phyloP scores from a whole-genome alignment of 1,139 yeast genomes.

The Kurtzmaniella natalensis region DNA sequence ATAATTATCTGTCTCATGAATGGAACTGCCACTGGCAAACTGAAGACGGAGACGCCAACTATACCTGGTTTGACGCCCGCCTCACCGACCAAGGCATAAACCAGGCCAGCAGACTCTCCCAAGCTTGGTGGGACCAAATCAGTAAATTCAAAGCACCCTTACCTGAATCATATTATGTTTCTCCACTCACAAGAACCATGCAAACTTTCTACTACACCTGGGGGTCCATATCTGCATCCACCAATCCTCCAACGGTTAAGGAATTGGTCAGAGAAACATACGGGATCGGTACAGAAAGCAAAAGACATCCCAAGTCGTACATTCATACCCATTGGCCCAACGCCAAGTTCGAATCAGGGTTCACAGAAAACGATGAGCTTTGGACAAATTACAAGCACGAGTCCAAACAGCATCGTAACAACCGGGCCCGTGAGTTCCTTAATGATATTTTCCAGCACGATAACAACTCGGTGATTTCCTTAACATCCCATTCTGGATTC shows the following conservation, averaged over 20 bases:
- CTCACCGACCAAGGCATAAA: constrained; percentile 25
- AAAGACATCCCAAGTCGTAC: constrained; percentile 26
- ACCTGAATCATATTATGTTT: constrained; percentile 28
- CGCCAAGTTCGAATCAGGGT: constrained; percentile 26
- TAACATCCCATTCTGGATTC: constrained; percentile 34
- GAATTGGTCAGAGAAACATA: constrained; percentile 35
- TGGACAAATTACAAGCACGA: constrained; percentile 27
- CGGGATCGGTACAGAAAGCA: constrained; percentile 34
- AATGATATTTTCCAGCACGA: constrained; percentile 28
- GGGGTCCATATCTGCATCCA: constrained; percentile 13
- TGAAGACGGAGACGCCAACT: constrained; percentile 25
- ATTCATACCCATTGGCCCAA: constrained; percentile 20
- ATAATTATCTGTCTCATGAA: constrained; percentile 13
- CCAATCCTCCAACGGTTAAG: constrained; percentile 22
- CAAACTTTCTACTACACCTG: constrained; percentile 31
- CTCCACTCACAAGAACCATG: constrained; percentile 33
- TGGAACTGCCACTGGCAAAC: constrained; percentile 34
- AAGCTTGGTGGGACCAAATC: constrained; percentile 15
- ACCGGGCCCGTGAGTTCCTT: constrained; percentile 26
- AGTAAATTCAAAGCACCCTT: constrained; percentile 19
- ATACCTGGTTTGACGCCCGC: constrained; percentile 36
- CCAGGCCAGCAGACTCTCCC: constrained; percentile 17
- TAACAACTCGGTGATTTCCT: constrained; percentile 22
- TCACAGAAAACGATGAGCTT: constrained; percentile 22
- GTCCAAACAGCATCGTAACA: constrained; percentile 20